phyloP scores from a whole-genome alignment of 2,329 filamentous ascomycete genomes.

The Hypoxylon sp. region DNA sequence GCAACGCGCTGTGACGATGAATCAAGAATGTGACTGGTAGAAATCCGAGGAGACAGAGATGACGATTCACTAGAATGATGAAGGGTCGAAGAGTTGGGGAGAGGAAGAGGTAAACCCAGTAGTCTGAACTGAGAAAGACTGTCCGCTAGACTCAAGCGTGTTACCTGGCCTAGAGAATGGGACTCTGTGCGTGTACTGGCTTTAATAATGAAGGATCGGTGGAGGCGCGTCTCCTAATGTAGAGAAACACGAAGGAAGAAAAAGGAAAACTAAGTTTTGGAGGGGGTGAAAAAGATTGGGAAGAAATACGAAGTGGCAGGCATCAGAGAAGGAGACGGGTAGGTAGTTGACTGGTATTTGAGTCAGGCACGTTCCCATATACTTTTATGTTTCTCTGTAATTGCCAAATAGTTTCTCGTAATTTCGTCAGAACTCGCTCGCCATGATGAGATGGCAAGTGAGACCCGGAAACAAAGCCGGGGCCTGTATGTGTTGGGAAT shows the following conservation, averaged over 20 bases:
- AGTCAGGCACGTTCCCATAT: background rate
- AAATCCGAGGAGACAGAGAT: background rate
- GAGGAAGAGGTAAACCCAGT: background rate
- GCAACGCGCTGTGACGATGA: background rate
- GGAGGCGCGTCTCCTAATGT: background rate
- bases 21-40: background rate
- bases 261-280: background rate
- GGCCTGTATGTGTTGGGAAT: too few species aligned
- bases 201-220: background rate
- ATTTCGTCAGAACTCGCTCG: background rate
- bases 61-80: background rate
- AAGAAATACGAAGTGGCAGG: background rate
- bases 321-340: background rate
- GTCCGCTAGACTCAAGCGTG: background rate
- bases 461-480: background rate
- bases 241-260: background rate
- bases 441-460: background rate
- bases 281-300: background rate
- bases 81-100: background rate
- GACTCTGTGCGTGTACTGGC: background rate
- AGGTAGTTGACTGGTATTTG: background rate
- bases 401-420: background rate
- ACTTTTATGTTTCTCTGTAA: background rate
- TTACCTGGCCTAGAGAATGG: too few species aligned
- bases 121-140: background rate